Evolutionary conservation across 495 filamentous ascomycete species (phyloP), one percentile per base, ranked within the genome.

Genomic region (Daldinia vernicosa): DNA sequence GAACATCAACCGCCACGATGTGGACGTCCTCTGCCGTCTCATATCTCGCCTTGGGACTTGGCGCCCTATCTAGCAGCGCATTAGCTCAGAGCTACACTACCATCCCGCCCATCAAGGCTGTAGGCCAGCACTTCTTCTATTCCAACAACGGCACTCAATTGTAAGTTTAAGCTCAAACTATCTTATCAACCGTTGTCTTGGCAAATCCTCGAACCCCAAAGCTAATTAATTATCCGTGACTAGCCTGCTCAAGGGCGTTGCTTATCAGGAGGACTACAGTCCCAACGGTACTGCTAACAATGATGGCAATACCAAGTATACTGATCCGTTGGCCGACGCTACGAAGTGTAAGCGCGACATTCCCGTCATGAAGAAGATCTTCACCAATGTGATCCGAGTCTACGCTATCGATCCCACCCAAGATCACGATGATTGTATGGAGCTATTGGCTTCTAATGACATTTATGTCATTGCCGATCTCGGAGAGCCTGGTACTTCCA

Each of bases 391-490:
- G 55, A 93, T 99, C 77, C 95, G 95, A 76, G 92, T 94, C 32
- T 99, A 99, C 79, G 93, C 93, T 72, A 87, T 99, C 73, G 88
- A 99, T 80, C 89, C 95, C 28, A 88, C 83, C 7, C 77, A 81
- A 60, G 83, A 96, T 81, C 95, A 99, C 83, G 82, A 84, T 33
- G 82, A 82, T 12, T 98, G 95, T 81, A 97, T 99, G 95, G 81
- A 87, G 70, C 78, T 93, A 74, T 84, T 99, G 15, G 83, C 90
- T 22, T 88, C 92, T 60, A 92, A 91, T 35, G 95, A 93, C 68
- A 99, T 99, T 82, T 99, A 99, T 79, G 88, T 99, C 51, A 88
- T 99, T 69, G 89, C 92, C 59, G 95, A 98, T 83, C 85, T 99
- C 50, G 90, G 90, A 28, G 86, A 93, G 74, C 94, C 95, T 6